phyloP scores from a whole-genome alignment of 176 grass and related monocot species.

The Phoenix dactylifera region DNA sequence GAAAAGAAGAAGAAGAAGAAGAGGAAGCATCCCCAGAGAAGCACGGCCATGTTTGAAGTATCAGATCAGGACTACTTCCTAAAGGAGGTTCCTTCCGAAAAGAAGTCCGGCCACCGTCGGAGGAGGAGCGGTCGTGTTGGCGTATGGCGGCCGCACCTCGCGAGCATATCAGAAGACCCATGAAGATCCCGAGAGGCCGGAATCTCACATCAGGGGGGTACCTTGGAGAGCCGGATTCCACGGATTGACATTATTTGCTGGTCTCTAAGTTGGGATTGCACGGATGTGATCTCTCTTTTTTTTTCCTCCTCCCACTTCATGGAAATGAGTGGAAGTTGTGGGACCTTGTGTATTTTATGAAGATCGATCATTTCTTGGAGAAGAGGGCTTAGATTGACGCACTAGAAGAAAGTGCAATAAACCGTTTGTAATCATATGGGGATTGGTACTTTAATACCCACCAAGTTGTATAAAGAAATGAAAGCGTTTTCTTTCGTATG shows the following conservation, averaged over 20 bases:
- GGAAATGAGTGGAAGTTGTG: slow-evolving; percentile 24
- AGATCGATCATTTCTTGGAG: no score
- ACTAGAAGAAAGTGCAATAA: no score
- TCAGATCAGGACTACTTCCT: no score
- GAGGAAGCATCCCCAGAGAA: background rate
- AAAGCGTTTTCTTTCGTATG: no score
- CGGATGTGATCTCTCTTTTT: slow-evolving; percentile 37
- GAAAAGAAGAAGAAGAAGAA: slow-evolving; percentile 33
- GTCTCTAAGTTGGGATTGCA: background rate
- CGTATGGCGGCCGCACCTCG: slow-evolving; percentile 66
- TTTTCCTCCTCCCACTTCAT: background rate
- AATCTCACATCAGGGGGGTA: slow-evolving; percentile 6
- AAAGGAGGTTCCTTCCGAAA: slow-evolving; percentile 10
- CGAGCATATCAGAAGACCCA: slow-evolving; percentile 63
- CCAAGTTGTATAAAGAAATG: no score
- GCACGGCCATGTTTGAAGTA: no score
- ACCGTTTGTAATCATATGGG: no score
- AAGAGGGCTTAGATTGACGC: no score
- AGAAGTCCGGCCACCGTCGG: slow-evolving; percentile 31
- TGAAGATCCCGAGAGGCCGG: no score
- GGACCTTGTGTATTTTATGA: slow-evolving; percentile 5
- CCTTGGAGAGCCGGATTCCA: no score
- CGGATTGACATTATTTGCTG: no score
- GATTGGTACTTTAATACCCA: no score
- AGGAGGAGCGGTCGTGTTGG: slow-evolving; percentile 25